Percentiles rank a stretch among this genome's conserved stretches.
Evolutionary conservation across 352 stramenopile genomes (phyloP).

Genomic region (Phytophthora crassamura): DNA sequence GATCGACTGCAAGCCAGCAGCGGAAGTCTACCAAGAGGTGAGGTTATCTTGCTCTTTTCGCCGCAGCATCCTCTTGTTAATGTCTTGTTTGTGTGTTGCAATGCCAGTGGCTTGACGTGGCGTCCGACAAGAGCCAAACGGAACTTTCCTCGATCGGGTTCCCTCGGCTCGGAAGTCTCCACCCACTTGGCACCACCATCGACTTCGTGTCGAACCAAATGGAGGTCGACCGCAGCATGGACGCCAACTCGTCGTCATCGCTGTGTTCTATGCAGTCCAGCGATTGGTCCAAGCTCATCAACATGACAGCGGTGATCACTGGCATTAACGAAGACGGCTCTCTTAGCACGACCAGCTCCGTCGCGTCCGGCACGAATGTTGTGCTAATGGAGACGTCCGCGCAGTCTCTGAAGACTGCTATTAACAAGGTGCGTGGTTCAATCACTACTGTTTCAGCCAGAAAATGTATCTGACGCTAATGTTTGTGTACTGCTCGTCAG

Average conservation of each 20-base stretch:
- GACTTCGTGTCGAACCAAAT: conserved; percentile 82
- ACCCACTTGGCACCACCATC: conserved; percentile 83
- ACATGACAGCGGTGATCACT: conserved; percentile 88
- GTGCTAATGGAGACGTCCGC: conserved; percentile 90
- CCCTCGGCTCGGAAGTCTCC: conserved; percentile 81
- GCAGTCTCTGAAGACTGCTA: conserved; percentile 81
- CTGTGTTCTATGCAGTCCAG: conserved; percentile 83
- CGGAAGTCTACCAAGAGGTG: conserved; percentile 85
- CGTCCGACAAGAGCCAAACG: conserved; percentile 74
- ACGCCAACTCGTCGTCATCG: conserved; percentile 61
- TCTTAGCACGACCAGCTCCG: conserved; percentile 82
- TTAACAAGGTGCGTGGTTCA: conserved; percentile 68
- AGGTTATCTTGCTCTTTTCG: background rate
- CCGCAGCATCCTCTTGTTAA: background rate
- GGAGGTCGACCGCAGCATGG: conserved; percentile 61
- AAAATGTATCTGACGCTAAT: background rate
- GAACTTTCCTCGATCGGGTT: conserved; percentile 83
- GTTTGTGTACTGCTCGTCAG: conserved; percentile 27
- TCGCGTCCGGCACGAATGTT: conserved; percentile 78
- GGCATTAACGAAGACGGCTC: conserved; percentile 85
- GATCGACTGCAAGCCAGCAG: conserved; percentile 85
- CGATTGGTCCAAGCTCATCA: conserved; percentile 85
- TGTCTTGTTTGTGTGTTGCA: conserved; percentile 17
- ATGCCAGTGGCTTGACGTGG: conserved; percentile 88
- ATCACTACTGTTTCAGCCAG: background rate